These are phyloP conservation scores for Coemansia sp. DNA, from an alignment of 192 early-diverging fungal genomes.

Conservation along the genomic window DNA sequence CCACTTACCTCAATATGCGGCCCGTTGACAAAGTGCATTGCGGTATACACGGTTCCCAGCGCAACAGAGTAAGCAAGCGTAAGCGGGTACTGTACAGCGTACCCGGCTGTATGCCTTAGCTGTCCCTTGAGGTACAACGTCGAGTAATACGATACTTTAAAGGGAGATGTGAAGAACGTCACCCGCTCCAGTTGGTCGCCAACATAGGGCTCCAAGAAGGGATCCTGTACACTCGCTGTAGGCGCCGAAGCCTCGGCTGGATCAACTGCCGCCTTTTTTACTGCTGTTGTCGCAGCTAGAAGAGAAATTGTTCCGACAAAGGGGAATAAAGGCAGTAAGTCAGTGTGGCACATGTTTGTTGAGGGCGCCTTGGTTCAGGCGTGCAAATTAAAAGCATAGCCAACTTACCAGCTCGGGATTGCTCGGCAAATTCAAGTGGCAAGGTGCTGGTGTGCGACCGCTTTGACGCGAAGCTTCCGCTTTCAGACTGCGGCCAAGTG, in stretches of 20 bases:
- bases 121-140: conserved; percentile 32
- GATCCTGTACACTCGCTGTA: neutral
- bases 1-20: conserved; percentile 29
- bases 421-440: neutral
- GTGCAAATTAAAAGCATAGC: neutral
- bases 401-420: conserved; percentile 1
- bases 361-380: neutral
- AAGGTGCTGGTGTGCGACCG: neutral
- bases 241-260: neutral
- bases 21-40: conserved; percentile 40
- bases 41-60: conserved; percentile 28
- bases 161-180: conserved; percentile 42
- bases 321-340: neutral
- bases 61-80: conserved; percentile 39
- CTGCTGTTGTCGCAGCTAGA: neutral
- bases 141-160: conserved; percentile 53
- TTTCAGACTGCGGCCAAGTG: conserved; percentile 4
- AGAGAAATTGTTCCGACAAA: conserved; percentile 1
- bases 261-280: neutral
- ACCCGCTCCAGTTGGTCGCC: conserved; percentile 21
- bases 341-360: neutral
- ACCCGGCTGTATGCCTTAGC: conserved; percentile 15
- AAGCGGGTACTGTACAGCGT: conserved; percentile 35
- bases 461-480: neutral
- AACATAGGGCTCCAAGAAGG: neutral